phyloP scores from a whole-genome alignment of 305 asterid genomes.

The Withania somnifera region DNA sequence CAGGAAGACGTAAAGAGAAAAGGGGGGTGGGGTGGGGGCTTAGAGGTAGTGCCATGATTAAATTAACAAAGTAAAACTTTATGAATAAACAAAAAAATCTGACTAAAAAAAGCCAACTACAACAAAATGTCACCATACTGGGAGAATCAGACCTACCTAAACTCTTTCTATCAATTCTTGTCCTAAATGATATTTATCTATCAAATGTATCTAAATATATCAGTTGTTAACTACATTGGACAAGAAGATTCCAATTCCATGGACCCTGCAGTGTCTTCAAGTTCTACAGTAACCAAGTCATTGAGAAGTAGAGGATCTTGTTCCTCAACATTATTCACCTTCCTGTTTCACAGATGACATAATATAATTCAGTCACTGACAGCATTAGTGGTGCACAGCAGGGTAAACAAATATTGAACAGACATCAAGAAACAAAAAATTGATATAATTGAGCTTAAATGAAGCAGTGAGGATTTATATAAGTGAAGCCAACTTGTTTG shows the following conservation, averaged over 20 bases:
- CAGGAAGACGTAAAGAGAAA: too few relatives aligned
- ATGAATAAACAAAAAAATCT: background rate
- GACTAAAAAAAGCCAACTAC: background rate
- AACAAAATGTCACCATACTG: background rate
- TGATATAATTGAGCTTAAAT: too few relatives aligned
- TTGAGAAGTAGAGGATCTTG: background rate
- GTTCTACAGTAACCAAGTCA: background rate
- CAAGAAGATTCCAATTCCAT: background rate
- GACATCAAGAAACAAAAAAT: too few relatives aligned
- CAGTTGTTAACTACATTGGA: background rate
- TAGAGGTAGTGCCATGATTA: background rate
- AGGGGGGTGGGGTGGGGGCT: background rate
- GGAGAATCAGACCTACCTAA: background rate
- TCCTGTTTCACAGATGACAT: background rate
- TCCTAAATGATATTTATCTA: background rate
- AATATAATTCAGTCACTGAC: background rate
- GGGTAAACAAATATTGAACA: background rate
- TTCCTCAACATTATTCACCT: slow-evolving; percentile 1
- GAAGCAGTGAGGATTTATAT: too few relatives aligned
- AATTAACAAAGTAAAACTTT: background rate
- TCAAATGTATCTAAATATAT: background rate
- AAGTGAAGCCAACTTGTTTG: too few relatives aligned
- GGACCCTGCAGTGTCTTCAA: background rate
- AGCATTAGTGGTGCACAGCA: background rate
- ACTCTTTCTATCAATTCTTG: background rate